Evolutionary conservation across 2,329 filamentous ascomycete species (phyloP).

Genomic region (Pseudocercospora macadamiae): DNA sequence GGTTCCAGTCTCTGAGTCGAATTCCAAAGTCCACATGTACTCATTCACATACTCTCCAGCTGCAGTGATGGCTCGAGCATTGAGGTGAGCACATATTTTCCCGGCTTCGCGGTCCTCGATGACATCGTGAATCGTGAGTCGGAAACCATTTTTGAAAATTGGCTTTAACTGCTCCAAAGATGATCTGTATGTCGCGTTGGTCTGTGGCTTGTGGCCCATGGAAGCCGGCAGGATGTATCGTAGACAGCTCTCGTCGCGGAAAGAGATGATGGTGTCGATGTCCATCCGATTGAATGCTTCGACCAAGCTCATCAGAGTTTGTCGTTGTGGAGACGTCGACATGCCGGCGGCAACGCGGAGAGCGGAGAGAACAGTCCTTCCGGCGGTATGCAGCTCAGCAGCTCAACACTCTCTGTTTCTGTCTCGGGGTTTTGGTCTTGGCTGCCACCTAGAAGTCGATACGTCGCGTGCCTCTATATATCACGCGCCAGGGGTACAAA

Average conservation of each 20-base stretch:
- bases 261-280: conserved; percentile 34
- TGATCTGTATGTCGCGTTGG: conserved; percentile 25
- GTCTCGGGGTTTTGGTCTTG: too few species aligned
- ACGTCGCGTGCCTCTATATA: too few species aligned
- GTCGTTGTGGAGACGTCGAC: conserved; percentile 26
- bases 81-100: conserved; percentile 39
- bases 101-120: conserved; percentile 35
- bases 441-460: too few species aligned
- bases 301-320: conserved; percentile 36
- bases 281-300: conserved; percentile 40
- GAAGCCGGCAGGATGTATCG: conserved; percentile 37
- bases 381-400: too few species aligned
- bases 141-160: conserved; percentile 40
- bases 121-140: conserved; percentile 36
- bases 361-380: too few species aligned
- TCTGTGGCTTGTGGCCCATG: conserved; percentile 31
- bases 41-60: conserved; percentile 28
- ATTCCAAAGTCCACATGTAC: conserved; percentile 29
- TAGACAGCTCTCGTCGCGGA: conserved; percentile 34
- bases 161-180: conserved; percentile 30
- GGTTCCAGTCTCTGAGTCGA: conserved; percentile 19
- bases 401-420: too few species aligned
- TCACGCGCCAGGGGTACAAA: too few species aligned
- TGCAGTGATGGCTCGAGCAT: conserved; percentile 37
- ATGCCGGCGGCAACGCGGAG: neutral